Evolutionary conservation across 257 asterid genomes (phyloP).

Genomic region (Linaria vulgaris): DNA sequence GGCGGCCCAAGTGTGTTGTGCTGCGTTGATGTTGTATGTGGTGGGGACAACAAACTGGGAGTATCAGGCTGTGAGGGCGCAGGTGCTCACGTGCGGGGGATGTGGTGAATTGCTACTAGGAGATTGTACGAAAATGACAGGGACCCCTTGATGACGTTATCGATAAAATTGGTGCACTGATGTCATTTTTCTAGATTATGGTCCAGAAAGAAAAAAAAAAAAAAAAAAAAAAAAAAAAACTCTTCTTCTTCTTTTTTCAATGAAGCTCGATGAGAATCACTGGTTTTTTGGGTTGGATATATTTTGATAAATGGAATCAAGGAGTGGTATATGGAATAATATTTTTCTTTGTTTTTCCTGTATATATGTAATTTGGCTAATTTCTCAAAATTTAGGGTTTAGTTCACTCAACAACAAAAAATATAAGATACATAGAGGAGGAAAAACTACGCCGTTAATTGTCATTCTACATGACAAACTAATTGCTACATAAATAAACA

Average conservation of each 20-base stretch:
- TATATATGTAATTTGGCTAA: too few species aligned
- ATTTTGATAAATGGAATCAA: too few species aligned
- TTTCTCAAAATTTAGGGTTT: too few species aligned
- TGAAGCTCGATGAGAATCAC: constrained; percentile 28
- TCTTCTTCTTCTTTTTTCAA: constrained; percentile 25
- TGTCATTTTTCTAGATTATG: too few species aligned
- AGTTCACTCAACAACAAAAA: too few species aligned
- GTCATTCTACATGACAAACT: too few species aligned
- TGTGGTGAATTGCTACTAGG: constrained; percentile 33
- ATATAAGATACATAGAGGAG: too few species aligned
- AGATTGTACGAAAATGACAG: constrained; percentile 38
- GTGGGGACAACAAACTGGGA: constrained; percentile 80
- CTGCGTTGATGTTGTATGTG: constrained; percentile 75
- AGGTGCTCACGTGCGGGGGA: constrained; percentile 68
- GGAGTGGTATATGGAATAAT: too few species aligned
- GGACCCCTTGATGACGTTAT: constrained; percentile 60
- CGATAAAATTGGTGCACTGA: constrained; percentile 19
- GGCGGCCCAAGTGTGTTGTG: constrained; percentile 77
- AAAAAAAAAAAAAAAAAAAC: constrained; percentile 1
- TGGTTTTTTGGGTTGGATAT: neutral
- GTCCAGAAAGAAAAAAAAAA: constrained; percentile 20
- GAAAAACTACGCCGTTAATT: too few species aligned
- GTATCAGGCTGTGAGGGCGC: constrained; percentile 64
- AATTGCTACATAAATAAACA: too few species aligned
- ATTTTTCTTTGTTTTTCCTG: too few species aligned